A percentile compares a stretch with the other conserved stretches of the same genome.
Conservation (phyloP, 805 yeast genomes). For the Metschnikowia cerradonensis region DNA sequence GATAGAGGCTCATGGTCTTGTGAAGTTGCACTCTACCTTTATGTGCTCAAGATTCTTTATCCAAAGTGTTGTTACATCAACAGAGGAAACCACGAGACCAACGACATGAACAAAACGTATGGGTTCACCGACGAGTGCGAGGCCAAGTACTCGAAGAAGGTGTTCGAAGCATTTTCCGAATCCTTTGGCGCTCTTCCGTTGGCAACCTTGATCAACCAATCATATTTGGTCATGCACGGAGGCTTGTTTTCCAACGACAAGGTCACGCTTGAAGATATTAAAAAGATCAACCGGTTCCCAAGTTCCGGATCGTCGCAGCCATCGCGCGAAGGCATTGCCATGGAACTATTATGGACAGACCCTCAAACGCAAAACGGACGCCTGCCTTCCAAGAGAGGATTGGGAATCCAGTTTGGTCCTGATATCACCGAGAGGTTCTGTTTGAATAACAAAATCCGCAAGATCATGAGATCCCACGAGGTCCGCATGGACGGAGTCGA, state of each 20-base stretch:
- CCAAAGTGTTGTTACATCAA: conserved; percentile 73
- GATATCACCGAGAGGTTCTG: conserved; percentile 84
- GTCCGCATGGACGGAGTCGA: conserved; percentile 90
- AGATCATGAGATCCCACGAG: conserved; percentile 90
- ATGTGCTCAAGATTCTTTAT: conserved; percentile 68
- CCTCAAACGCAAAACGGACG: conserved; percentile 80
- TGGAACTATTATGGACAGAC: conserved; percentile 97
- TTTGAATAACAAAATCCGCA: conserved; percentile 63
- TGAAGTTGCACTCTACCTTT: conserved; percentile 83
- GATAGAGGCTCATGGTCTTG: conserved; percentile 98
- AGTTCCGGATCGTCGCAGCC: conserved; percentile 61
- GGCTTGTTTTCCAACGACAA: conserved; percentile 82
- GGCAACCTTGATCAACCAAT: conserved; percentile 72
- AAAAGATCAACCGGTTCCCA: conserved; percentile 63
- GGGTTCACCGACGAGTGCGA: conserved; percentile 97
- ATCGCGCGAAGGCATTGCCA: conserved; percentile 85
- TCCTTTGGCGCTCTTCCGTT: conserved; percentile 83
- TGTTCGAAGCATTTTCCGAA: conserved; percentile 80
- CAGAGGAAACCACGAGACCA: conserved; percentile 96
- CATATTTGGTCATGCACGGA: conserved; percentile 91
- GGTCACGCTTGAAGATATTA: conserved; percentile 69
- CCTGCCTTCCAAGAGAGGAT: conserved; percentile 87
- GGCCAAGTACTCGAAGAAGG: conserved; percentile 75
- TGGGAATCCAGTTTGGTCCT: conserved; percentile 96
- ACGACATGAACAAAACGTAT: conserved; percentile 93